Conservation (phyloP, 2,329 filamentous ascomycete genomes). For the Phialemoniopsis sp. region DNA sequence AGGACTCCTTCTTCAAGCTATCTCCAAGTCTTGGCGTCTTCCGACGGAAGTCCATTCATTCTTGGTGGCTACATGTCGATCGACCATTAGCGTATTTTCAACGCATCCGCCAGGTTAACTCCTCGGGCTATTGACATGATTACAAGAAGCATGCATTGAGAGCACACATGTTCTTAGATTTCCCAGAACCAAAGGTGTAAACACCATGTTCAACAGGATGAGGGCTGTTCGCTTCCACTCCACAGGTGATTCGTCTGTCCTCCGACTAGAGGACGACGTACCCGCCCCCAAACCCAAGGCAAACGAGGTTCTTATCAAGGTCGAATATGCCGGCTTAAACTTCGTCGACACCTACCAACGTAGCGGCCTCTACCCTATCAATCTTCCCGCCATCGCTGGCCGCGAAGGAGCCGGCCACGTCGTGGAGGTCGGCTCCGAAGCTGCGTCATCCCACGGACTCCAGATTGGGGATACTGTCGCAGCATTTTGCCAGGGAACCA, state of each 20-base stretch:
- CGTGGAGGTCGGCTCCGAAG: slow-evolving; percentile 9
- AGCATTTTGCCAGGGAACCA: slow-evolving; percentile 51
- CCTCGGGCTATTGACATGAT: too few relatives aligned
- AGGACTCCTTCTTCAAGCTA: too few relatives aligned
- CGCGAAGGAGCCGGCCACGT: slow-evolving; percentile 12
- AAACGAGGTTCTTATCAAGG: slow-evolving; percentile 72
- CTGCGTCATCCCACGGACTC: slow-evolving; percentile 7
- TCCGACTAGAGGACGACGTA: slow-evolving; percentile 64
- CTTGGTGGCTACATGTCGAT: too few relatives aligned
- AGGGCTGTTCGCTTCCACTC: slow-evolving; percentile 68
- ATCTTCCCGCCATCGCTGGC: slow-evolving; percentile 9
- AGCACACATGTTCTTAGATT: background rate
- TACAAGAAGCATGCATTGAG: background rate
- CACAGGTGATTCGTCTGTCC: slow-evolving; percentile 66
- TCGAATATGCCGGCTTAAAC: slow-evolving; percentile 76
- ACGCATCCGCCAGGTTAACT: too few relatives aligned
- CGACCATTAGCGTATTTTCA: too few relatives aligned
- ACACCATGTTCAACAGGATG: slow-evolving; percentile 49
- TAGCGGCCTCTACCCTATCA: slow-evolving; percentile 7
- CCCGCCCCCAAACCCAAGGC: slow-evolving; percentile 63
- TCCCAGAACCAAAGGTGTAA: background rate
- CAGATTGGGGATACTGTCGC: slow-evolving; percentile 60
- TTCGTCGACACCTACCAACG: slow-evolving; percentile 70
- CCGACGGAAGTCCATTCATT: too few relatives aligned
- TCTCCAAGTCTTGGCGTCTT: too few relatives aligned